Evolutionary conservation across 2,329 filamentous ascomycete species (phyloP).

Genomic region (Hymenoscyphus scutula): DNA sequence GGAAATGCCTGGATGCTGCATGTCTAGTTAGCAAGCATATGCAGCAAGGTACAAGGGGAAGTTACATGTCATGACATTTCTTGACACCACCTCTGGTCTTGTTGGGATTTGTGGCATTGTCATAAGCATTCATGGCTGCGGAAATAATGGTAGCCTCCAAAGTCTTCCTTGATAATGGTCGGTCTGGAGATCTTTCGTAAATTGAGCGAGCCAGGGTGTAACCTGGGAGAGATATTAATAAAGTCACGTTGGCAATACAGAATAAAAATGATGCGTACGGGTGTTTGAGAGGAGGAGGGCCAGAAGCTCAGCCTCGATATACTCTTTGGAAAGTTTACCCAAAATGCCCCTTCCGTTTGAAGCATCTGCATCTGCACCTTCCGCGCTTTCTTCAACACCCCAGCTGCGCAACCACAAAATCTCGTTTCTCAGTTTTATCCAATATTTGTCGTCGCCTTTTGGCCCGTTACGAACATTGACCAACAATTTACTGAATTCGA

Average conservation of each 20-base stretch:
- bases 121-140: constrained; percentile 68
- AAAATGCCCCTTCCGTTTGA: constrained; percentile 48
- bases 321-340: constrained; percentile 57
- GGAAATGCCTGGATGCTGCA: constrained; percentile 63
- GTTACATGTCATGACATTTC: constrained; percentile 71
- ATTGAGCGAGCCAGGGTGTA: constrained; percentile 63
- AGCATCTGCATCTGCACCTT: constrained; percentile 36
- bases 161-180: constrained; percentile 47
- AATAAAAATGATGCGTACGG: background rate
- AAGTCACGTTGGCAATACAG: background rate
- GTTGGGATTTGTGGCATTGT: constrained; percentile 80
- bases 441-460: constrained; percentile 62
- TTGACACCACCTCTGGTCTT: constrained; percentile 72
- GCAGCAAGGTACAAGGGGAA: background rate
- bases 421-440: constrained; percentile 60
- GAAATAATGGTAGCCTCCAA: constrained; percentile 61
- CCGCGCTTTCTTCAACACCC: constrained; percentile 51
- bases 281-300: constrained; percentile 62
- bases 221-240: constrained; percentile 41
- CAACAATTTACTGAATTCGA: constrained; percentile 50
- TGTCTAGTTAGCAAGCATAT: constrained; percentile 25
- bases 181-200: constrained; percentile 51
- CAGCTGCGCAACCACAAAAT: constrained; percentile 73
- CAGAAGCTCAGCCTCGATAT: constrained; percentile 69
- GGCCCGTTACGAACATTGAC: constrained; percentile 41